A percentile compares a stretch with the other conserved stretches of the same genome.
Evolutionary conservation across 2,329 filamentous ascomycete genomes (phyloP).

Genomic region (Myotisia sp.): DNA sequence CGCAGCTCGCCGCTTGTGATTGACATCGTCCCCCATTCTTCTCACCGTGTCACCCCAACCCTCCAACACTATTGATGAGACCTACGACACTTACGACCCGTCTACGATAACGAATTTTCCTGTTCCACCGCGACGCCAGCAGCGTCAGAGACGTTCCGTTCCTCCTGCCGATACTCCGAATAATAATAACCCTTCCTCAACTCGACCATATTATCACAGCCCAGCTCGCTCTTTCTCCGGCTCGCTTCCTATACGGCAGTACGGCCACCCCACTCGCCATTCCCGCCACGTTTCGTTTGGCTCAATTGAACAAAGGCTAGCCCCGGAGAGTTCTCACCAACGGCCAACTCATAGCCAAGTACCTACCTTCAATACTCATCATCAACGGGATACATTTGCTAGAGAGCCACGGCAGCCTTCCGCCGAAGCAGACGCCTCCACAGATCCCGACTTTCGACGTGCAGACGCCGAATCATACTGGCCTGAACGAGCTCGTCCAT

Average conservation of each 20-base stretch:
- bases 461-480: slow-evolving; percentile 35
- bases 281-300: not conserved
- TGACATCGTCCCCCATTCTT: slow-evolving; percentile 14
- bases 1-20: slow-evolving; percentile 1
- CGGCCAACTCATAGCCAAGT: no score
- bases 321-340: not conserved
- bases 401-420: not conserved
- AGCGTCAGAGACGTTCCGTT: slow-evolving; percentile 18
- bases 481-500: slow-evolving; percentile 40
- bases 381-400: no score
- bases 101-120: slow-evolving; percentile 28
- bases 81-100: slow-evolving; percentile 40
- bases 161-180: slow-evolving; percentile 28
- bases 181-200: not conserved
- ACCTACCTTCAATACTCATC: no score
- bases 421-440: not conserved
- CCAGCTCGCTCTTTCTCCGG: not conserved
- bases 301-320: slow-evolving; percentile 3
- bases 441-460: slow-evolving; percentile 14
- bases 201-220: not conserved
- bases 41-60: slow-evolving; percentile 30
- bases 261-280: not conserved
- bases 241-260: not conserved
- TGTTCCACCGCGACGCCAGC: slow-evolving; percentile 33
- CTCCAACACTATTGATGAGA: slow-evolving; percentile 36